Conservation (phyloP, 768 basidiomycete species). For the Russula earlei region DNA sequence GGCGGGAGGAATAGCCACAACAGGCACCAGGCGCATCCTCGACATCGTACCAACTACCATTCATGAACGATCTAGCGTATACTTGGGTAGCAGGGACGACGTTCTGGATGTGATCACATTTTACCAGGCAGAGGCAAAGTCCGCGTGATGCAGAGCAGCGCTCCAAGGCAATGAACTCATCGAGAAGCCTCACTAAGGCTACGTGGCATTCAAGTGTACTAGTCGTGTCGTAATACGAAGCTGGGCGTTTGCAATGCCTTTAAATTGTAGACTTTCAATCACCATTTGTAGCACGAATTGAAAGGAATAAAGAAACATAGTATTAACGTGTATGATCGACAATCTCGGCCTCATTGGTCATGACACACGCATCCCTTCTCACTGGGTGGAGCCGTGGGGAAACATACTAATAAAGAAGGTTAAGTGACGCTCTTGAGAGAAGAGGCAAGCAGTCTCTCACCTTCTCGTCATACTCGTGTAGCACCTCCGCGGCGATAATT, state of each 20-base stretch:
- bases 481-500: constrained; percentile 67
- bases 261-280: background rate
- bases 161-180: background rate
- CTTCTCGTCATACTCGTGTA: constrained; percentile 76
- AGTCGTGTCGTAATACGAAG: background rate
- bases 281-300: background rate
- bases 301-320: background rate
- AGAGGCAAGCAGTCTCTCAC: constrained; percentile 32
- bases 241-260: background rate
- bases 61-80: constrained; percentile 89
- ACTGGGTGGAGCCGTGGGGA: constrained; percentile 73
- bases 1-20: constrained; percentile 96
- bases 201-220: background rate
- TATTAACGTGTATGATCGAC: constrained; percentile 38
- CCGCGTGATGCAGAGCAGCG: background rate
- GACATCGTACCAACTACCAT: constrained; percentile 82
- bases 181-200: background rate
- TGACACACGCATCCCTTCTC: constrained; percentile 67
- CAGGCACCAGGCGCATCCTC: constrained; percentile 86
- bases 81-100: constrained; percentile 89
- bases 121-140: constrained; percentile 39
- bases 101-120: constrained; percentile 85
- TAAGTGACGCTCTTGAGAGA: background rate
- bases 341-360: constrained; percentile 80
- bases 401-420: constrained; percentile 50